A percentile compares a stretch with the other conserved stretches of the same genome.
Conservation (phyloP, 2,329 filamentous ascomycete species). For the Paraconiothyrium brasiliense region DNA sequence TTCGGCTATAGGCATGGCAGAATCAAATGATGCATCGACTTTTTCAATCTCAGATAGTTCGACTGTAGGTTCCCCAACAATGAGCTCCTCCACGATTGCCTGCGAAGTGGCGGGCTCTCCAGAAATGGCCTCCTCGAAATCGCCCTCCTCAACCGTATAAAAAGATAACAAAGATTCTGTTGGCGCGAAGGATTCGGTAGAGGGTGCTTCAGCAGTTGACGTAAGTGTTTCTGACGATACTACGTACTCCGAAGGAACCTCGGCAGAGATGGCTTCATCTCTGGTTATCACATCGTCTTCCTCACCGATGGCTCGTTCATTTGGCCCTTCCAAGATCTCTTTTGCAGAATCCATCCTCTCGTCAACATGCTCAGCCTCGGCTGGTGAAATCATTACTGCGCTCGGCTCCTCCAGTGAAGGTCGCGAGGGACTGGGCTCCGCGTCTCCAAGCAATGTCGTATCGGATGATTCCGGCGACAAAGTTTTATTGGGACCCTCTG, state of each 20-base stretch:
- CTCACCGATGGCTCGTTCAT: not conserved
- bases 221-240: not conserved
- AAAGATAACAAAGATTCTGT: not conserved
- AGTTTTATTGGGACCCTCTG: not conserved
- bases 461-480: conserved; percentile 1
- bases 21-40: conserved; percentile 3
- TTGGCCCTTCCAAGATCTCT: not conserved
- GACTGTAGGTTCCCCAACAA: not conserved
- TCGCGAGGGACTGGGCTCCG: not conserved
- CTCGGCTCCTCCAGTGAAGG: not conserved
- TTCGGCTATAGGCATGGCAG: not conserved
- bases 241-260: not conserved
- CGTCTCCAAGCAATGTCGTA: not conserved
- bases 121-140: not conserved
- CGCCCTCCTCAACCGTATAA: not conserved
- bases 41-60: conserved; percentile 1
- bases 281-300: not conserved
- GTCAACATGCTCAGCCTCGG: not conserved
- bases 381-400: not conserved
- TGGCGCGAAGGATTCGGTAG: not conserved
- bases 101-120: not conserved
- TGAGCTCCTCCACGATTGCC: not conserved
- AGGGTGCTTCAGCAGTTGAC: not conserved
- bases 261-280: not conserved
- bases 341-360: not conserved